A percentile compares a stretch with the other conserved stretches of the same genome.
Evolutionary conservation across 2,329 filamentous ascomycete genomes (phyloP).

Genomic region (Nemania sp.): DNA sequence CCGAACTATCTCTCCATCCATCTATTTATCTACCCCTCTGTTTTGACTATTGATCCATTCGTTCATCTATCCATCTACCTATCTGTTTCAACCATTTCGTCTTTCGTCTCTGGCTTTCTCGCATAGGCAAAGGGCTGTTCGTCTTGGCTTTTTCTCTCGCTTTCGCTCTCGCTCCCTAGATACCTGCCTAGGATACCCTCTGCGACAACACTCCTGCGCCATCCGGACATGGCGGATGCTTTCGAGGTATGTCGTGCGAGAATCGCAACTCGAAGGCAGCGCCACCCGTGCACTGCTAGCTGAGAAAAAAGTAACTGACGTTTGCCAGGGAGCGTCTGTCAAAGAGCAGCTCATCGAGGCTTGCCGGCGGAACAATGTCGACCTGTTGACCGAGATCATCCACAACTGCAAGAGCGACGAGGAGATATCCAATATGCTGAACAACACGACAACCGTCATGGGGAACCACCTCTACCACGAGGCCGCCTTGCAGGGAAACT

Average conservation of each 20-base stretch:
- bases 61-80: no score
- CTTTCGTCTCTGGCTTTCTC: not conserved
- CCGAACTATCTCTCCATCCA: not conserved
- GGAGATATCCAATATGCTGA: conserved; percentile 77
- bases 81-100: no score
- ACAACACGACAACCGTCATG: conserved; percentile 81
- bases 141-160: not conserved
- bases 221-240: conserved; percentile 38
- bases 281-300: not conserved
- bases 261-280: not conserved
- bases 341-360: conserved; percentile 89
- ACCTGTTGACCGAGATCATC: conserved; percentile 79
- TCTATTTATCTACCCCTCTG: no score
- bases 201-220: not conserved
- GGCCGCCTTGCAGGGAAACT: conserved; percentile 83
- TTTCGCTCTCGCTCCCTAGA: not conserved
- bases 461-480: conserved; percentile 91
- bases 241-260: conserved; percentile 38
- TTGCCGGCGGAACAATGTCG: conserved; percentile 88
- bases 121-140: not conserved
- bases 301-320: conserved; percentile 14
- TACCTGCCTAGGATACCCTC: not conserved
- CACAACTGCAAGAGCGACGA: conserved; percentile 62
- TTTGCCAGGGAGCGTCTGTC: conserved; percentile 75
- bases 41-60: not conserved